phyloP scores from a whole-genome alignment of 1,139 yeast species.

The Eremothecium sinecaudum region DNA sequence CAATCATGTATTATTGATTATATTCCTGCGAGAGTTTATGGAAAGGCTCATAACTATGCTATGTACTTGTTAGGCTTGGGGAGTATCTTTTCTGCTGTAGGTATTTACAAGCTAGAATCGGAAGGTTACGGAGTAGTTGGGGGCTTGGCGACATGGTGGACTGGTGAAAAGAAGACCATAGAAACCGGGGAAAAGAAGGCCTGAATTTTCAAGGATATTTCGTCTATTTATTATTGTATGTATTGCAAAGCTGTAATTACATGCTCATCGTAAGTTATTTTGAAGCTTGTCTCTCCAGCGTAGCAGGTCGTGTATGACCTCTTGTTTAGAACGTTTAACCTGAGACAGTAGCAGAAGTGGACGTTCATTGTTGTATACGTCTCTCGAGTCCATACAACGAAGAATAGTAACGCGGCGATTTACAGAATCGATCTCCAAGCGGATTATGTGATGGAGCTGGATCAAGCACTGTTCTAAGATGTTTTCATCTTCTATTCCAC shows the following conservation, averaged over 20 bases:
- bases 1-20: slow-evolving; percentile 74
- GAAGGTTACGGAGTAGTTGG: slow-evolving; percentile 55
- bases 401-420: slow-evolving; percentile 11
- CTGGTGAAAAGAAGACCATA: neutral
- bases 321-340: slow-evolving; percentile 2
- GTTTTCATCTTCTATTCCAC: slow-evolving; percentile 11
- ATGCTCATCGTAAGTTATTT: neutral
- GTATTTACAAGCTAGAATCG: slow-evolving; percentile 59
- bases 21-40: slow-evolving; percentile 66
- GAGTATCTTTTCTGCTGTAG: slow-evolving; percentile 52
- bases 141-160: neutral
- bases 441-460: slow-evolving; percentile 15
- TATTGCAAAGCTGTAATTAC: no score
- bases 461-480: slow-evolving; percentile 19
- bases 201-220: no score
- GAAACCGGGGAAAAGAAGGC: no score
- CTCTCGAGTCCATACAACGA: slow-evolving; percentile 19
- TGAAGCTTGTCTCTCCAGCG: slow-evolving; percentile 8
- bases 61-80: slow-evolving; percentile 55
- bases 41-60: slow-evolving; percentile 54
- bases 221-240: no score
- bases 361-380: slow-evolving; percentile 23
- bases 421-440: slow-evolving; percentile 20
- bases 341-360: slow-evolving; percentile 10
- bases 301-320: slow-evolving; percentile 5